Evolutionary conservation across 345 rosid species (phyloP), one percentile per base, ranked within the genome.

Genomic region (Psidium friedrichsthalianum): DNA sequence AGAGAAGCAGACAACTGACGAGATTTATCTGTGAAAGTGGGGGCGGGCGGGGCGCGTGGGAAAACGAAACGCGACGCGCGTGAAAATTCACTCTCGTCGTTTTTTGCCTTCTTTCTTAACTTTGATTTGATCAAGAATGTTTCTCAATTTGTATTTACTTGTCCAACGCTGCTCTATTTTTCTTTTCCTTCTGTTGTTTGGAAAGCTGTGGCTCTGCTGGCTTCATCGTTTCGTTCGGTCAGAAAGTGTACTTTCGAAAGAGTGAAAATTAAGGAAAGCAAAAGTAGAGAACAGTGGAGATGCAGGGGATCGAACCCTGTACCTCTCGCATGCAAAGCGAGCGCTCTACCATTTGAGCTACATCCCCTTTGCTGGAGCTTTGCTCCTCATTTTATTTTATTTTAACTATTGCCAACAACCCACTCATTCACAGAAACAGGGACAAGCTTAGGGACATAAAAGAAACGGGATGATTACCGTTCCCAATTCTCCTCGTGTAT

Each of bases 301-400:
- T 90, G 91, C 92, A 89, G 90, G 90, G 90, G 64, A 91, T 91
- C 91, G 92, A 90, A 90, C 92, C 90, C 91, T 88, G 90, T 90
- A 86, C 90, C 93, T 90, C 91, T 82, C 91, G 90, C 91, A 90
- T 91, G 92, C 93, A 90, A 91, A 90, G 92, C 93, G 89, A 83
- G 90, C 91, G 90, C 93, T 91, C 91, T 93, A 90, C 94, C 95
- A 90, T 91, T 93, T 91, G 93, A 91, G 91, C 94, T 91, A 90
- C 94, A 90, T 90, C 92, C 91, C 93, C 93, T 16, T 8, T 2
- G 0, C 0, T 2, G 5, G 10, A 3, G 0, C 5, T 1, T 1
- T 1, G 0, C 8, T 0, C 0, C 42, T 61, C 74, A 6, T 15
- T 20, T 54, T 2, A 6, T 18, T 16, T 18, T 3, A 1, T 54